Conservation (phyloP, 2,329 filamentous ascomycete genomes). For the Aspergillus texensis region DNA sequence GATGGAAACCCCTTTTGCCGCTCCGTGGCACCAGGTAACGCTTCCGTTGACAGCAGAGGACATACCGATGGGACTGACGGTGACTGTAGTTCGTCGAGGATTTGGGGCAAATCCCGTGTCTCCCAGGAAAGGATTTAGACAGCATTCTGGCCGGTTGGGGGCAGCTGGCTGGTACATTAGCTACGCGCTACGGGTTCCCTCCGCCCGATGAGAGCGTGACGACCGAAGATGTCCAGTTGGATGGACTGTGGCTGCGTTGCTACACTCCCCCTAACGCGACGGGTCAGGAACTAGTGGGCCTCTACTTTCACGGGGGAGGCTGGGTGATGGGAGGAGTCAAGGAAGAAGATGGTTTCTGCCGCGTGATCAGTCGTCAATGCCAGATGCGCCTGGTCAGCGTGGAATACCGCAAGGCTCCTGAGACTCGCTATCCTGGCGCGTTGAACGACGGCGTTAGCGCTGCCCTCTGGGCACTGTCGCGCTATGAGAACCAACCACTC, state of each 20-base stretch:
- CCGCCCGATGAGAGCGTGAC: conserved; percentile 6
- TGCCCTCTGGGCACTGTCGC: no score
- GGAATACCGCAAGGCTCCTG: conserved; percentile 25
- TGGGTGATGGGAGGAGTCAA: conserved; percentile 17
- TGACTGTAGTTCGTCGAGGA: no score
- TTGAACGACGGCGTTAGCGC: conserved; percentile 16
- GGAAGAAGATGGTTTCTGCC: conserved; percentile 9
- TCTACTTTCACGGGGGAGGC: conserved; percentile 21
- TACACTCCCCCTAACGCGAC: conserved; percentile 5
- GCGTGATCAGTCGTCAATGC: conserved; percentile 3
- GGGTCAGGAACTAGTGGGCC: conserved; percentile 48
- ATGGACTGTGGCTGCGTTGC: conserved; percentile 1
- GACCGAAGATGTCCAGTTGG: conserved; percentile 6
- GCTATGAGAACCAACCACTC: no score
- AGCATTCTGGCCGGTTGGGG: no score
- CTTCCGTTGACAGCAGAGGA: no score
- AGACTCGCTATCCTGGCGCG: conserved; percentile 15
- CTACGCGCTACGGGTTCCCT: no score
- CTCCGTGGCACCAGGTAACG: no score
- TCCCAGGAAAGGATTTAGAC: no score
- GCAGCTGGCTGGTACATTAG: no score
- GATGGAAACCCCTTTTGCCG: no score
- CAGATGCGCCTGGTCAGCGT: conserved; percentile 9
- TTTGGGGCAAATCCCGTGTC: no score
- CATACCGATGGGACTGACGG: no score